phyloP scores from a whole-genome alignment of 169 alveolate species.

The Plasmodium reichenowi region DNA sequence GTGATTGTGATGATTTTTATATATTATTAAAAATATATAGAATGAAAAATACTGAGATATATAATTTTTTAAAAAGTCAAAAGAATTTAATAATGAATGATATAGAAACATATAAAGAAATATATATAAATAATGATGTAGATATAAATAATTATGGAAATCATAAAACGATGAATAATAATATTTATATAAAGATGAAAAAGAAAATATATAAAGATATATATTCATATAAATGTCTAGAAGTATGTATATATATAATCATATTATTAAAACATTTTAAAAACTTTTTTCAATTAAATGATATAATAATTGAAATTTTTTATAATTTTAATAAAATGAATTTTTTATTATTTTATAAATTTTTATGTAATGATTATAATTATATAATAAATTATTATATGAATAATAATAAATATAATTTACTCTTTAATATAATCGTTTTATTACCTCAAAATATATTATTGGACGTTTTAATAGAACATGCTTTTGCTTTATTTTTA shows the following conservation, averaged over 20 bases:
- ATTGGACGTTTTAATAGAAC: conserved; percentile 49
- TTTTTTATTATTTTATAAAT: conserved; percentile 61
- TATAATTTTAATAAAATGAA: conserved; percentile 35
- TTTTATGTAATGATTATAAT: conserved; percentile 65
- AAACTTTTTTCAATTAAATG: conserved; percentile 69
- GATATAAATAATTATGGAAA: not conserved
- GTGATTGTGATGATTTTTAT: conserved; percentile 68
- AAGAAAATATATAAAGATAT: conserved; percentile 38
- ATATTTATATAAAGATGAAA: conserved; percentile 5
- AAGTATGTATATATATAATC: conserved; percentile 62
- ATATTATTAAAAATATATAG: conserved; percentile 54
- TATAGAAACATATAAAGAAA: conserved; percentile 42
- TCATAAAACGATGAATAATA: not conserved
- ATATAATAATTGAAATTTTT: conserved; percentile 50
- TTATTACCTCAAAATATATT: conserved; percentile 70
- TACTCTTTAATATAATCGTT: conserved; percentile 33
- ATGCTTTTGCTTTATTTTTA: conserved; percentile 58
- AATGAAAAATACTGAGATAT: conserved; percentile 73
- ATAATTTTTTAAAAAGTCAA: conserved; percentile 67
- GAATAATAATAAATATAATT: conserved; percentile 64
- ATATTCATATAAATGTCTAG: conserved; percentile 68
- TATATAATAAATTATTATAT: conserved; percentile 55
- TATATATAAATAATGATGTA: not conserved
- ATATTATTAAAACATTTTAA: conserved; percentile 69
- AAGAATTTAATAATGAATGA: conserved; percentile 28